These are phyloP conservation scores for Cercospora beticola DNA, from an alignment of 2,329 filamentous ascomycete genomes.

Conservation along the genomic window DNA sequence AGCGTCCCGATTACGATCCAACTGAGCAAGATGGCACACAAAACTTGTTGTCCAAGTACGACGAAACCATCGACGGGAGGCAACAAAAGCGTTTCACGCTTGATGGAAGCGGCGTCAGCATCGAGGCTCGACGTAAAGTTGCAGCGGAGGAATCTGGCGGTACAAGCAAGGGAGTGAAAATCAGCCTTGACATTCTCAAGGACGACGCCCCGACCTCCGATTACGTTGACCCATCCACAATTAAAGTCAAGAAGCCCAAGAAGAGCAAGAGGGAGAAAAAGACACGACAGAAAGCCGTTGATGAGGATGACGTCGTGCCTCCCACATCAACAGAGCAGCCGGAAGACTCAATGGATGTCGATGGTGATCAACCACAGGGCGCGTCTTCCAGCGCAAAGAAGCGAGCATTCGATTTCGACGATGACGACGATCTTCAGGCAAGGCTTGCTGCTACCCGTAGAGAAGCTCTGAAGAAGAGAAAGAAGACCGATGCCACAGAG, in stretches of 20 bases:
- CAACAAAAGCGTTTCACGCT: slow-evolving; percentile 85
- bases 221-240: slow-evolving; percentile 79
- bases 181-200: slow-evolving; percentile 71
- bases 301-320: slow-evolving; percentile 56
- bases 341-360: slow-evolving; percentile 69
- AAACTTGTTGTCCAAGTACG: slow-evolving; percentile 82
- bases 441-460: slow-evolving; percentile 80
- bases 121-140: slow-evolving; percentile 57
- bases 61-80: slow-evolving; percentile 91
- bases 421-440: slow-evolving; percentile 85
- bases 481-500: slow-evolving; percentile 81
- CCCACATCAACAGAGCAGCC: slow-evolving; percentile 32
- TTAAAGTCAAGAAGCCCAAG: slow-evolving; percentile 94
- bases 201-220: slow-evolving; percentile 73
- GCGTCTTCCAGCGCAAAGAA: slow-evolving; percentile 53
- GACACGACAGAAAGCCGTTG: slow-evolving; percentile 67
- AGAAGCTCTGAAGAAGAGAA: slow-evolving; percentile 85
- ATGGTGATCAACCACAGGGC: slow-evolving; percentile 45
- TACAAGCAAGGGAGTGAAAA: slow-evolving; percentile 64
- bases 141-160: slow-evolving; percentile 51
- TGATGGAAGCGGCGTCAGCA: slow-evolving; percentile 70
- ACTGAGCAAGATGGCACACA: slow-evolving; percentile 66
- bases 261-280: slow-evolving; percentile 72
- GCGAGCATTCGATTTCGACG: slow-evolving; percentile 59
- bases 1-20: slow-evolving; percentile 84